A percentile compares a stretch with the other conserved stretches of the same genome.
These are phyloP conservation scores for Tylopilus sp. DNA, from an alignment of 768 basidiomycete species.

Conservation along the genomic window DNA sequence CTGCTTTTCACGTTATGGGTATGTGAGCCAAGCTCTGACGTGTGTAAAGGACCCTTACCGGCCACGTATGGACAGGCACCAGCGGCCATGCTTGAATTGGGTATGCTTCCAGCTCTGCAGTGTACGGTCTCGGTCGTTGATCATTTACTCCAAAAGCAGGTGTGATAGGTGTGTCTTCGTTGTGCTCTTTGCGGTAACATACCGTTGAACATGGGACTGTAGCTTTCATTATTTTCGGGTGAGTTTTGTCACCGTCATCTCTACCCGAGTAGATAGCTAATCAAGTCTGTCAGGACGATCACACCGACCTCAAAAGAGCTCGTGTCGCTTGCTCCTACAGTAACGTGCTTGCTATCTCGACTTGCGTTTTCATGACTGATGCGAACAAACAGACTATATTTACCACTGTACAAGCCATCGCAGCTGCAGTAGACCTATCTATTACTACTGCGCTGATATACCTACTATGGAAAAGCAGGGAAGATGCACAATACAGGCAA, in stretches of 20 bases:
- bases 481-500: constrained; percentile 14
- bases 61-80: background rate
- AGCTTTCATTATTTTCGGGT: constrained; percentile 16
- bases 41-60: background rate
- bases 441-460: constrained; percentile 9
- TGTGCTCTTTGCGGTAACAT: no score
- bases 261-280: no score
- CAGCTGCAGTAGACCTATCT: no score
- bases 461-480: constrained; percentile 15
- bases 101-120: background rate
- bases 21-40: constrained; percentile 4
- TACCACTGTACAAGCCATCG: no score
- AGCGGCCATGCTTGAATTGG: no score
- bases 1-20: background rate
- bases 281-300: constrained; percentile 6
- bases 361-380: no score
- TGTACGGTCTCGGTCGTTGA: background rate
- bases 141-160: constrained; percentile 2
- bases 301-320: constrained; percentile 7
- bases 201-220: constrained; percentile 1
- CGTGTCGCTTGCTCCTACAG: no score
- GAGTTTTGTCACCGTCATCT: background rate
- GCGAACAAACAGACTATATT: no score
- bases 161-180: no score
- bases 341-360: no score